Evolutionary conservation across 140 eudicot species (phyloP).

Genomic region (Stevia rebaudiana): DNA sequence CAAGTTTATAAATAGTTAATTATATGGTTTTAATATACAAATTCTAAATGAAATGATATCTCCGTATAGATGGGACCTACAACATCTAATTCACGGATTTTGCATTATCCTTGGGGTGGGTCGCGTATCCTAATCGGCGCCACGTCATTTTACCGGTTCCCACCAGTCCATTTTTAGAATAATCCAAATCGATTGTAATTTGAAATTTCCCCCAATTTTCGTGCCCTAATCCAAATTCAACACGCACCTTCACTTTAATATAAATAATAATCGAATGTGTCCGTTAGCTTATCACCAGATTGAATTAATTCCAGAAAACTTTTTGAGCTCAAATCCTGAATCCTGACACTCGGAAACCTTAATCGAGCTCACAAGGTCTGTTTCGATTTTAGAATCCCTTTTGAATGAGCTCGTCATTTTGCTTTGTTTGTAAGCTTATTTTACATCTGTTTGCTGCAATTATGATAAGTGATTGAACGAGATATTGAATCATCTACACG

Average conservation of each 20-base stretch:
- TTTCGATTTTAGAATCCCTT: background rate
- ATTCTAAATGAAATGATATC: too few species aligned
- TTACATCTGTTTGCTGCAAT: too few species aligned
- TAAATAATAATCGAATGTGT: too few species aligned
- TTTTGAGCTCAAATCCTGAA: background rate
- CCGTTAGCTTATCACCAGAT: too few species aligned
- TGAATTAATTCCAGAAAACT: slow-evolving; percentile 7
- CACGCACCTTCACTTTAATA: slow-evolving; percentile 7
- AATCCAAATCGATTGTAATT: slow-evolving; percentile 17
- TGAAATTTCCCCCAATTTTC: background rate
- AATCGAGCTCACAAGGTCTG: slow-evolving; percentile 33
- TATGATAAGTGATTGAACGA: too few species aligned
- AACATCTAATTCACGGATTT: background rate
- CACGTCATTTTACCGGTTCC: slow-evolving; percentile 12
- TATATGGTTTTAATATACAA: too few species aligned
- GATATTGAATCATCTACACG: too few species aligned
- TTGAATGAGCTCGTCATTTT: too few species aligned
- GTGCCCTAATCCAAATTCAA: slow-evolving; percentile 15
- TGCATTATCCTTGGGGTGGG: background rate
- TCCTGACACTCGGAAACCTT: background rate
- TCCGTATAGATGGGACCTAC: too few species aligned
- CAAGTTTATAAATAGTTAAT: too few species aligned
- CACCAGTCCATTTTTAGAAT: background rate
- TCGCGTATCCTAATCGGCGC: slow-evolving; percentile 12
- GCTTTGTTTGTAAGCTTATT: too few species aligned